These are phyloP conservation scores for Metschnikowia vanudenii DNA, from an alignment of 805 yeast genomes.

Conservation along the genomic window DNA sequence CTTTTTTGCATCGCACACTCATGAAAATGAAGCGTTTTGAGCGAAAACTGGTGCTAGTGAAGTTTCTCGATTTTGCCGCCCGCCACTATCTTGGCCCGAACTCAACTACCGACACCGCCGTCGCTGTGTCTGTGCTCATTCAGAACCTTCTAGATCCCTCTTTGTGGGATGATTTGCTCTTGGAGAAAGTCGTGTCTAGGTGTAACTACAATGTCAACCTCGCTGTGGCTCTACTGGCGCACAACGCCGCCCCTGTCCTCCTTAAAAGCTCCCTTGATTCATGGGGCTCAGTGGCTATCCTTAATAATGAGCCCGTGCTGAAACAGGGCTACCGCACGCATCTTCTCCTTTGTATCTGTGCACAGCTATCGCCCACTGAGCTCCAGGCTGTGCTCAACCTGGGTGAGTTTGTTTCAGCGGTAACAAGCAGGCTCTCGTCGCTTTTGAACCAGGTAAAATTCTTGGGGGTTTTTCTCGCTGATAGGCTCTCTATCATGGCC, in stretches of 20 bases:
- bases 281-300: constrained; percentile 34
- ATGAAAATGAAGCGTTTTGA: constrained; percentile 27
- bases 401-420: constrained; percentile 43
- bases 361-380: constrained; percentile 16
- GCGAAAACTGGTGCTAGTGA: constrained; percentile 21
- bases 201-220: constrained; percentile 13
- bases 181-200: constrained; percentile 22
- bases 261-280: constrained; percentile 3
- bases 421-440: constrained; percentile 56
- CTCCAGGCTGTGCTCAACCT: constrained; percentile 33
- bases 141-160: constrained; percentile 15
- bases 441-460: constrained; percentile 44
- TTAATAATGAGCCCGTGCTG: constrained; percentile 40
- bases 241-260: not conserved
- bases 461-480: constrained; percentile 60
- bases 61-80: constrained; percentile 16
- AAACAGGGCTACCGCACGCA: constrained; percentile 51
- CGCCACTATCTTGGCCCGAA: constrained; percentile 11
- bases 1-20: constrained; percentile 8
- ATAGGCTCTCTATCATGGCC: constrained; percentile 38
- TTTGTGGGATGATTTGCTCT: constrained; percentile 20
- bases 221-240: constrained; percentile 12
- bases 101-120: constrained; percentile 6
- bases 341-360: constrained; percentile 40
- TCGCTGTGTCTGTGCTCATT: constrained; percentile 22